Conservation (phyloP, 176 grass and related monocot species). For the Triticum turgidum region DNA sequence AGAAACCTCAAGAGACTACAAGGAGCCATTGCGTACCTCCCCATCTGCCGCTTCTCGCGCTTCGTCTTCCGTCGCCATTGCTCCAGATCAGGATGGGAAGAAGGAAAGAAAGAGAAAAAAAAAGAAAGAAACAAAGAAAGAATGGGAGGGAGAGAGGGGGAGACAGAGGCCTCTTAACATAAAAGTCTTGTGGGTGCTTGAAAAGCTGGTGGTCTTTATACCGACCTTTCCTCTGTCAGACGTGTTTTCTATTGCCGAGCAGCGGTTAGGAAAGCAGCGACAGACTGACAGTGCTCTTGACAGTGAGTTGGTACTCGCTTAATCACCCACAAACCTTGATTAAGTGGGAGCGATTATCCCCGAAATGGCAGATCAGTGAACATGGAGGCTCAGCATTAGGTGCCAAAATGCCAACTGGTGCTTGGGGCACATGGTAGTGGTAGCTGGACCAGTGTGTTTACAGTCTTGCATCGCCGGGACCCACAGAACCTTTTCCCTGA, state of each 20-base stretch:
- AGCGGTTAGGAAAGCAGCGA: slow-evolving; percentile 35
- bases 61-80: slow-evolving; percentile 46
- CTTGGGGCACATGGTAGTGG: slow-evolving; percentile 48
- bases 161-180: slow-evolving; percentile 25
- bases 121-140: slow-evolving; percentile 5
- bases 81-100: slow-evolving; percentile 53
- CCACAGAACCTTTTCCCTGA: slow-evolving; percentile 47
- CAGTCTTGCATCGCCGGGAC: slow-evolving; percentile 43
- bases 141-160: neutral
- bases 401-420: slow-evolving; percentile 54
- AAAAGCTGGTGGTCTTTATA: slow-evolving; percentile 62
- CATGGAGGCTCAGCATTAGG: slow-evolving; percentile 43
- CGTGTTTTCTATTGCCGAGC: slow-evolving; percentile 47
- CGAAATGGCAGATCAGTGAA: slow-evolving; percentile 47
- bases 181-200: slow-evolving; percentile 33
- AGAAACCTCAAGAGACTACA: neutral
- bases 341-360: slow-evolving; percentile 31
- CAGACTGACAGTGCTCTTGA: slow-evolving; percentile 51
- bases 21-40: slow-evolving; percentile 36
- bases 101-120: neutral
- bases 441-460: slow-evolving; percentile 50
- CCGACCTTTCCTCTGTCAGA: slow-evolving; percentile 36
- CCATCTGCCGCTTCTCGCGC: slow-evolving; percentile 35
- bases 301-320: slow-evolving; percentile 29
- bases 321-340: neutral